phyloP scores from a whole-genome alignment of 306 rosid species.

The Ochetophila trinervis region DNA sequence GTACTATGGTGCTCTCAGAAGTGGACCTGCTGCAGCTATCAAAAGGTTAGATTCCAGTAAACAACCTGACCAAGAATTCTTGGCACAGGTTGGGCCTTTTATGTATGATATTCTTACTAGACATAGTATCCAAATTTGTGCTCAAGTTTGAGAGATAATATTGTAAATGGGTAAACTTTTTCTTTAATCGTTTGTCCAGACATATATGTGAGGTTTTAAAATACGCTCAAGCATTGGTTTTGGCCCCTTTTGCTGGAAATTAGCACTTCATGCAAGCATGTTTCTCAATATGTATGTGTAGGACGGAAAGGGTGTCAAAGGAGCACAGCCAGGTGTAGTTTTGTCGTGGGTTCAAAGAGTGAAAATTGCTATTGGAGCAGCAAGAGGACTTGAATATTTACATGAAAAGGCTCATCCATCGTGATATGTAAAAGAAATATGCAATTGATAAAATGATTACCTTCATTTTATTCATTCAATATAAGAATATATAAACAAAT shows the following conservation, averaged over 20 bases:
- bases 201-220: background rate
- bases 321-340: slow-evolving; percentile 67
- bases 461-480: too few species aligned
- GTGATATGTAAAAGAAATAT: too few species aligned
- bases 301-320: slow-evolving; percentile 74
- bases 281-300: slow-evolving; percentile 27
- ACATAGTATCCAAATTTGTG: background rate
- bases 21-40: slow-evolving; percentile 60
- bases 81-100: slow-evolving; percentile 55
- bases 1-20: slow-evolving; percentile 45
- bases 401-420: slow-evolving; percentile 84
- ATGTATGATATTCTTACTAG: background rate
- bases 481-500: too few species aligned
- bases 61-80: slow-evolving; percentile 71
- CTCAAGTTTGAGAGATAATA: background rate
- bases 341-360: slow-evolving; percentile 72
- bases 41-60: slow-evolving; percentile 70
- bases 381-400: slow-evolving; percentile 72
- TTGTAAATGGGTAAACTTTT: too few species aligned
- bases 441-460: too few species aligned
- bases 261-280: background rate
- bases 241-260: background rate
- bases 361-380: slow-evolving; percentile 83
- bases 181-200: background rate
- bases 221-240: background rate